Base-by-base conservation (phyloP, 495 filamentous ascomycete species). In the Chaetomidium leptoderma region DNA sequence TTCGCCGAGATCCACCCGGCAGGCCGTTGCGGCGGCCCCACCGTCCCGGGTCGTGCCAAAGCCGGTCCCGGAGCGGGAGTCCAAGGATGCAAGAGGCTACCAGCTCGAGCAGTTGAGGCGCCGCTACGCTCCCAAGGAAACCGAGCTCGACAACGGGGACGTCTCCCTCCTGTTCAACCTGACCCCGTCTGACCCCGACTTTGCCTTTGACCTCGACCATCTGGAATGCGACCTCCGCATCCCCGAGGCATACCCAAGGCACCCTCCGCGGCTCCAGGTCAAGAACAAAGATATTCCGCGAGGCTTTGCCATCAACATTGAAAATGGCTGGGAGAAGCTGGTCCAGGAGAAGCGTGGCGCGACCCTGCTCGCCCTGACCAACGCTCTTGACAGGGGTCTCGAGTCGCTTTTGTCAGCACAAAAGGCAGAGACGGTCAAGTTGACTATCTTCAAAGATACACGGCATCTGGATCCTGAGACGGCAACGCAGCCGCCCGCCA, bases 181-280 rank as follows among this genome's bases (percentile, higher is more conserved):
- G 54, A 71, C 69, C 14, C 91, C 91, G 6, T 92, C 89, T n/a
- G 91, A 95, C 65, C 90, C 90, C 0, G 90, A 95, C 65, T 92
- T 92, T 59, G 86, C 90, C 6, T 95, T 88, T 58, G 87, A 91
- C 21, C 72, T 95, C 58, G 80, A 85, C 11, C 76, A 76, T 21
- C 73, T 95, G n/a, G 76, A 87, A 55, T 91, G 90, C 65, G 74
- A 82, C 2, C 74, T 96, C n/a, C 78, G 73, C 50, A 79, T 96
- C 8, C 89, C 91, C 1, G 56, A 51, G 0, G 68, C 66, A 13
- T 93, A 90, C 66, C 88, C 89, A 13, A 61, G 66, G 30, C 74
- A 64, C 11, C 71, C 73, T 16, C 86, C 90, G 3, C 71, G 70
- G 33, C 73, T 95, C 21, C 74, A 72, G 23, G 83, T 95, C 43